phyloP scores from a whole-genome alignment of 306 rosid species.

The Glycyrrhiza uralensis region DNA sequence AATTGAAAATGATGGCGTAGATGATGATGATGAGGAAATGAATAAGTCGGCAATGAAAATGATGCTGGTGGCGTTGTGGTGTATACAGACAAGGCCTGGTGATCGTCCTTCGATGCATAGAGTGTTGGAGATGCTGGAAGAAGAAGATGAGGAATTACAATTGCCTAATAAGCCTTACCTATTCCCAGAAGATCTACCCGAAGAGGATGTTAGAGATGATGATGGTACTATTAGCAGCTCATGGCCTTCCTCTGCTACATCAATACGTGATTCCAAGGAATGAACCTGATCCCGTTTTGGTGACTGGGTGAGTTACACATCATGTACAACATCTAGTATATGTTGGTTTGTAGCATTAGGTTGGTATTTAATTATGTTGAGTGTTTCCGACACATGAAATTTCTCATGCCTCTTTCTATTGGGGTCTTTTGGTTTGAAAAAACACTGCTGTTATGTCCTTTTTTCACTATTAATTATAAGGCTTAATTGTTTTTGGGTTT shows the following conservation, averaged over 20 bases:
- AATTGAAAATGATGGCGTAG: slow-evolving; percentile 12
- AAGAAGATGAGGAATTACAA: background rate
- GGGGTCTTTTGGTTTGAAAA: no score
- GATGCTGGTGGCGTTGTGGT: slow-evolving; percentile 34
- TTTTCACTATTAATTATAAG: no score
- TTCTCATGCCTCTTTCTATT: no score
- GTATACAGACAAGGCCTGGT: slow-evolving; percentile 23
- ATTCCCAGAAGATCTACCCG: no score
- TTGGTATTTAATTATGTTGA: no score
- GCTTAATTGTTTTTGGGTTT: no score
- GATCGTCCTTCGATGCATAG: slow-evolving; percentile 38
- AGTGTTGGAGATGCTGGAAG: slow-evolving; percentile 28
- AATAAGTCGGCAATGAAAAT: slow-evolving; percentile 20
- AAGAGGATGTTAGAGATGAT: background rate
- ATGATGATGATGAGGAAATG: slow-evolving; percentile 6
- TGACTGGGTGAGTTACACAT: no score
- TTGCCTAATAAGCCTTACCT: slow-evolving; percentile 11
- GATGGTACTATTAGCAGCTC: background rate
- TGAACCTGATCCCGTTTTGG: background rate
- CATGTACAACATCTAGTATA: no score
- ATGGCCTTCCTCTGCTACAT: background rate
- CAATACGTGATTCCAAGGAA: background rate
- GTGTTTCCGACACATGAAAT: no score
- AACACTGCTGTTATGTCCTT: no score
- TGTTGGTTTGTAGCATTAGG: background rate